Evolutionary conservation across 495 filamentous ascomycete genomes (phyloP), one percentile per base, ranked within the genome.

Genomic region (Penicillium diatomitis): DNA sequence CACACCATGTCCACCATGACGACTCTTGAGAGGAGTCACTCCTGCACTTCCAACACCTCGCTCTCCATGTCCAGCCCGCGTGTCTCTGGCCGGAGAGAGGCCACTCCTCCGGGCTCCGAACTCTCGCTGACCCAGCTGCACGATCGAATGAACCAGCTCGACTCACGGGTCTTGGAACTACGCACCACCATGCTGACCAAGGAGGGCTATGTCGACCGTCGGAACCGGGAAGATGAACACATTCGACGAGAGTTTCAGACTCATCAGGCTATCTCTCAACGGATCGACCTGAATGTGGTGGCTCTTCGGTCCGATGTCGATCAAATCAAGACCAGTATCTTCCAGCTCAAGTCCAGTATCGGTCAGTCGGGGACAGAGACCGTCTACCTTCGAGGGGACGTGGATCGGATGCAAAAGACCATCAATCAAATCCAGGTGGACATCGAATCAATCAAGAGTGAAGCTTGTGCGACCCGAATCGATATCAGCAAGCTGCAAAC

Each of bases 161-260:
- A 72, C 43, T 67, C 69, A 2, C 67, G 61, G 9, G 47, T 72
- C 3, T 52, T 73, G 30, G 69, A 70, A 27, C 53, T 72, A 4
- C 65, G 67, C 37, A 65, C 67, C 4, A 60, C 53, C 28, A 52
- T 70, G 6, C 49, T 72, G 36, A 70, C 69, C 8, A 67, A 69
- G 47, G 67, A 72, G 41, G 59, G 55, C 37, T 72, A 72, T 51
- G 57, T 65, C 40, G 67, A 72, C 33, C 62, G 65, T 40, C 65
- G 69, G 6, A 72, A 72, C 57, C 66, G 69, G 20, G 69, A 72
- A 52, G 69, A 72, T 45, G 57, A 69, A 10, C 61, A 70, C 44
- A 57, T 72, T 38, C 69, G 69, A 38, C 67, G 67, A 3, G 69
- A 72, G 51, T 72, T 72, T 30, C 61, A 68, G 47, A 56, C 61